phyloP scores from a whole-genome alignment of 2,329 filamentous ascomycete genomes.

The Fusarium praegraminearum region DNA sequence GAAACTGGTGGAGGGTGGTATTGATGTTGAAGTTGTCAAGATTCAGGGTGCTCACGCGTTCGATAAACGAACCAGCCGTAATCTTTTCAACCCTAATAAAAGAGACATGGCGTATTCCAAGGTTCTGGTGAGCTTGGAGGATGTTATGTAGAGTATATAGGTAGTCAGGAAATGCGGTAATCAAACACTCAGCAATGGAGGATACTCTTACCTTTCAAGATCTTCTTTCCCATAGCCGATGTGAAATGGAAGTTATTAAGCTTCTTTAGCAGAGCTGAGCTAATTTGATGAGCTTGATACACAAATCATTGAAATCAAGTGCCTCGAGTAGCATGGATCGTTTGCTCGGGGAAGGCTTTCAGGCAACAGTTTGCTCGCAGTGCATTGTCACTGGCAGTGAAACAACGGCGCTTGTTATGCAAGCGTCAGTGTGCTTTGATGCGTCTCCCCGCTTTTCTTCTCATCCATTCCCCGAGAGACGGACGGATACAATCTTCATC shows the following conservation, averaged over 20 bases:
- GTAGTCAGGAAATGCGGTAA: background rate
- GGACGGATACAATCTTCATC: background rate
- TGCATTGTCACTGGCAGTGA: background rate
- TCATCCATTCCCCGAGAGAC: background rate
- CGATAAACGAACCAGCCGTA: conserved; percentile 36
- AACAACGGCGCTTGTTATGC: background rate
- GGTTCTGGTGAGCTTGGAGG: conserved; percentile 2
- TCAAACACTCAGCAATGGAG: background rate
- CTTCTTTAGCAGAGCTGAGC: background rate
- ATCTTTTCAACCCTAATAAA: background rate
- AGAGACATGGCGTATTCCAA: conserved; percentile 23
- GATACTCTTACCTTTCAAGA: background rate
- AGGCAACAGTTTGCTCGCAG: background rate
- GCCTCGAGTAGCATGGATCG: background rate
- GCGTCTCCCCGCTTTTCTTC: background rate
- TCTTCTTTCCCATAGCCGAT: background rate
- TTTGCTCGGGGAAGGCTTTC: too few relatives aligned
- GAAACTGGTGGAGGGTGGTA: conserved; percentile 23
- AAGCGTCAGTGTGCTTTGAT: background rate
- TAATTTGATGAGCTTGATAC: background rate
- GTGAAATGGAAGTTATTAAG: background rate
- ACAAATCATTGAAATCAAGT: background rate
- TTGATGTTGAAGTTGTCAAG: conserved; percentile 21
- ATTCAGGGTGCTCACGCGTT: conserved; percentile 42
- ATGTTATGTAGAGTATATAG: background rate